Base-by-base conservation (phyloP, 2,329 filamentous ascomycete species). In the Penicillium capsulatum region DNA sequence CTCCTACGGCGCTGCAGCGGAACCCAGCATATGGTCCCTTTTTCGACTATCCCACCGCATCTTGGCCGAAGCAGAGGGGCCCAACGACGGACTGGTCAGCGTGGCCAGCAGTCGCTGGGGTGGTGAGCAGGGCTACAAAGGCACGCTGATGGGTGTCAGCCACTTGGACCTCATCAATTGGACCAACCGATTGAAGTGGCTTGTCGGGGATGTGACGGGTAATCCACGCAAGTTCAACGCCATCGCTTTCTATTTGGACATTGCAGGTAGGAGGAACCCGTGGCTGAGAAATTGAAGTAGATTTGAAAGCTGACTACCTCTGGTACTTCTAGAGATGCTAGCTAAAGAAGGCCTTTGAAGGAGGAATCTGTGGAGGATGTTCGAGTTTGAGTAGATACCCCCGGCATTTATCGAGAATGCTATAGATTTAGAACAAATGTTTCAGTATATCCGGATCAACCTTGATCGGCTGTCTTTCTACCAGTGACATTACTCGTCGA, bases 161-260 rank as follows among this genome's bases (percentile, higher is more conserved):
- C 79, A 83, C 63, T 58, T 83, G 32, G 79, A 83, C 50, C 56
- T 82, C 45, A 83, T 83, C 60, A 83, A 83, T 50, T 83, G 79
- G 79, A 79, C 76, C 17, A 82, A 81, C 47, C 66, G 77, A 19
- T 51, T 81, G 26, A 74, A 79, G 50, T 79, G 75, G 74, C 68
- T 76, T 41, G 67, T 77, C 34, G 78, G 75, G 57, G 67, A 73
- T 42, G 53, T 81, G 37, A 75, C 73, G 2, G 75, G 79, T 3
- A 73, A 73, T 42, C 74, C 72, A 58, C 66, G 70, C 50, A 77
- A 72, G 71, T 83, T 82, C 60, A 82, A 82, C 77, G 68, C 84
- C 59, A 61, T 81, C 59, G 66, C 72, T 66, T 70, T 85, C 70
- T 72, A 77, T 76, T 55, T 80, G 71, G 69, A 88, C 46, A 80